These are phyloP conservation scores for Amphichorda felina DNA, from an alignment of 2,329 filamentous ascomycete genomes.

Conservation along the genomic window DNA sequence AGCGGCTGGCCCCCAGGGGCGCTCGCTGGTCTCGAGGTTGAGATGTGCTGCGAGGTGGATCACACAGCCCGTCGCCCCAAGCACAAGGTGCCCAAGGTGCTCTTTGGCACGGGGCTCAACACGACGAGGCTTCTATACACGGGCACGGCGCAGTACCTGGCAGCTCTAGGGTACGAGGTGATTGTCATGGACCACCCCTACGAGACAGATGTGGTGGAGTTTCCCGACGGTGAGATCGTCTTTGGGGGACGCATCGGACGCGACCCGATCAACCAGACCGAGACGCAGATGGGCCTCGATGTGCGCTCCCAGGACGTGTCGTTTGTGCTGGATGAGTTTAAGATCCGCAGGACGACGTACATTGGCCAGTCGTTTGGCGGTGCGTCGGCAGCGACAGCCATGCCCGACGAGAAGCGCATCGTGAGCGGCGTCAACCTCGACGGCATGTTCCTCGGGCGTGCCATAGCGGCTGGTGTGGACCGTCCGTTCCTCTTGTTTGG, in stretches of 20 bases:
- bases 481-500: constrained; percentile 19
- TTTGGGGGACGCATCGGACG: constrained; percentile 10
- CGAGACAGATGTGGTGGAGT: constrained; percentile 31
- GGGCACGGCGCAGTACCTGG: constrained; percentile 29
- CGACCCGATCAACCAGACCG: constrained; percentile 4
- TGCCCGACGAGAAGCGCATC: constrained; percentile 18
- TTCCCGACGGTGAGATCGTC: constrained; percentile 26
- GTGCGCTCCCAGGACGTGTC: constrained; percentile 21
- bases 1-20: constrained; percentile 8
- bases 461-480: constrained; percentile 11
- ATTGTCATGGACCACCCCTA: constrained; percentile 36
- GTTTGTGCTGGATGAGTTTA: constrained; percentile 23
- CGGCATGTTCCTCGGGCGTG: constrained; percentile 20
- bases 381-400: constrained; percentile 19
- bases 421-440: constrained; percentile 27
- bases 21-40: constrained; percentile 8
- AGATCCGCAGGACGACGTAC: constrained; percentile 10
- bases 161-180: constrained; percentile 31
- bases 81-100: constrained; percentile 11
- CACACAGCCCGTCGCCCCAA: constrained; percentile 2
- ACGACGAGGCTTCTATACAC: constrained; percentile 29
- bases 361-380: constrained; percentile 26
- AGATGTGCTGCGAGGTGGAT: constrained; percentile 11
- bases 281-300: constrained; percentile 11
- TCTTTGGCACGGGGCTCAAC: constrained; percentile 33